Base-by-base conservation (phyloP, 176 grass and related monocot species). In the Rhynchospora pubera region DNA sequence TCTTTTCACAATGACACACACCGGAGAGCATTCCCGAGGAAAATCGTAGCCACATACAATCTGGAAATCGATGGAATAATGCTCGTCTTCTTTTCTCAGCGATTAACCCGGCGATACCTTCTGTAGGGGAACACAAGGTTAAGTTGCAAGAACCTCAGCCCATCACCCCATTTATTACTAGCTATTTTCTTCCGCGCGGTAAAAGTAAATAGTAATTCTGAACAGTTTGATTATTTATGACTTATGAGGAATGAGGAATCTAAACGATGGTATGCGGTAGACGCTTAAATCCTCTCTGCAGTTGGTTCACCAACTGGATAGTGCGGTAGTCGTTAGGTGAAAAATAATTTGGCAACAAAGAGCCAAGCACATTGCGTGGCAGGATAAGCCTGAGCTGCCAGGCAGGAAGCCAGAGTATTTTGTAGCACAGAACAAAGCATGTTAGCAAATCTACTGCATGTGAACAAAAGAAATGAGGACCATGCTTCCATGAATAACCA, bases 101-200 rank as follows among this genome's bases (percentile, higher is more conserved):
- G 64, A 57, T 30, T 62, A 75, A 81, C 75, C 16, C 76, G 64
- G 62, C 62, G 84, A 81, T 60, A 63, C 56, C 58, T 62, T 61
- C 7, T 63, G 78, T 52, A 80, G 56, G 78, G 32, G 57, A 80
- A 80, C 78, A 63, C 55, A 80, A 79, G 9, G 51, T 61, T 59
- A 45, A 80, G 28, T 80, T 62, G 16, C 77, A 62, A 21, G 22
- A 26, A 26, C 28, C 57, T 45, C 77, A 79, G 11, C 70, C 70
- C 55, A 81, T 61, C 57, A 50, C 57, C 9, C 22, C 59, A 51
- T 81, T 81, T 81, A 81, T 81, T 81, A 81, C 79, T 28, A 5
- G 0, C 42, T 47, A 81, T 62, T 65, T 61, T 43, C 26, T 61
- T 42, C 4, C 18, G n/a, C 43, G 21, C 39, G 23, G 59, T 65